Conservation (phyloP, 768 basidiomycete species). For the Tylopilus subfusipes region DNA sequence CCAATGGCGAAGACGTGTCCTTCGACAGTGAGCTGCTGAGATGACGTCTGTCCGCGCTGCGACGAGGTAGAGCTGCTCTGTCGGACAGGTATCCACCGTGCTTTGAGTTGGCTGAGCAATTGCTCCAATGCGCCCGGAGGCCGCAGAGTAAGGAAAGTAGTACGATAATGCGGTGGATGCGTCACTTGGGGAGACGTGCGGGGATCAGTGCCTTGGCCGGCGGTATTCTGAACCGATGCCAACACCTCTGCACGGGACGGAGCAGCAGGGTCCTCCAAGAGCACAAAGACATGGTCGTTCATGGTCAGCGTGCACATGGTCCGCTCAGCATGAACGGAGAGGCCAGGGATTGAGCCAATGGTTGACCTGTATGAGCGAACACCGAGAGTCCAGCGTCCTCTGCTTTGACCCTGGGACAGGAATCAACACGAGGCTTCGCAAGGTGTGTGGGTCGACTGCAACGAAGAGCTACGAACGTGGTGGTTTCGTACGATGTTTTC, state of each 20-base stretch:
- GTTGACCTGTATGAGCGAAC: conserved; percentile 74
- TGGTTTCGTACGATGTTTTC: conserved; percentile 72
- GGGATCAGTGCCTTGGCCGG: conserved; percentile 17
- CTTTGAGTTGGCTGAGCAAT: conserved; percentile 66
- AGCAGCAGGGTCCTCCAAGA: conserved; percentile 71
- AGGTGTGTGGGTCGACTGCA: conserved; percentile 6
- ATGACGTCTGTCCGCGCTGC: conserved; percentile 47
- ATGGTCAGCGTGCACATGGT: conserved; percentile 75
- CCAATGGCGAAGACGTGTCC: conserved; percentile 74
- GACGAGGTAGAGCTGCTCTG: conserved; percentile 39
- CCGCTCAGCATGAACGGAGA: conserved; percentile 54
- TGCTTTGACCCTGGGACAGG: conserved; percentile 48
- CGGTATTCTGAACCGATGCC: conserved; percentile 1
- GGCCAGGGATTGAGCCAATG: conserved; percentile 52
- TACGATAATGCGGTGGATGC: conserved; percentile 59
- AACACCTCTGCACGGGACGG: conserved; percentile 62
- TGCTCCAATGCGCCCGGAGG: conserved; percentile 77
- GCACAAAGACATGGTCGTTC: conserved; percentile 77
- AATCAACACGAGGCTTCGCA: conserved; percentile 13
- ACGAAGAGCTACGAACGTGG: conserved; percentile 42
- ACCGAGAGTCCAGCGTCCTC: conserved; percentile 66
- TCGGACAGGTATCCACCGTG: conserved; percentile 70
- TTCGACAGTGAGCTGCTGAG: conserved; percentile 69
- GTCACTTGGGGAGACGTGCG: conserved; percentile 15
- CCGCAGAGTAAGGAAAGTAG: conserved; percentile 70